Evolutionary conservation across 495 filamentous ascomycete species (phyloP).

Genomic region (Aspergillus heteromorphus): DNA sequence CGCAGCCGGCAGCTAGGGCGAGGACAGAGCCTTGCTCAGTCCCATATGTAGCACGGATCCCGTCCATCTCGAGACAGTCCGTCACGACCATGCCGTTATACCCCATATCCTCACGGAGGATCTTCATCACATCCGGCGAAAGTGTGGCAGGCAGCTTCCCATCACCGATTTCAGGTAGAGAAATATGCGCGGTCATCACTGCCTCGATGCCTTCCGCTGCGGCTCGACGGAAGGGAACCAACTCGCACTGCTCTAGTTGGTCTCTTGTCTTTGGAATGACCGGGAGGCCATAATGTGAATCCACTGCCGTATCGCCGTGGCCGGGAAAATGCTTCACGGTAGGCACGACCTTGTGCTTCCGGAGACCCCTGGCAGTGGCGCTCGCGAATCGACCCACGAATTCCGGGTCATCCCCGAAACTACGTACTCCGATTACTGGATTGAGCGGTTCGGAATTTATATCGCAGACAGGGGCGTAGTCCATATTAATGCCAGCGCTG

Average conservation of each 20-base stretch:
- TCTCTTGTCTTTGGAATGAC: slow-evolving; percentile 34
- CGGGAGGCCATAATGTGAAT: slow-evolving; percentile 40
- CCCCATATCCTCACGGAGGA: slow-evolving; percentile 36
- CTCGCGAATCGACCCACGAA: slow-evolving; percentile 35
- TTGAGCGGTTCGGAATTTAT: slow-evolving; percentile 42
- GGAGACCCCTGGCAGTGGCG: slow-evolving; percentile 31
- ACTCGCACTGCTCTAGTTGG: slow-evolving; percentile 34
- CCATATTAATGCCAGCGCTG: slow-evolving; percentile 41
- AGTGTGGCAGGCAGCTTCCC: slow-evolving; percentile 33
- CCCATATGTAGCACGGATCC: slow-evolving; percentile 42
- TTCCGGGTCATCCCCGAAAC: slow-evolving; percentile 36
- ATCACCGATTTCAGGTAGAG: slow-evolving; percentile 30
- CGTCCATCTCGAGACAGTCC: slow-evolving; percentile 43
- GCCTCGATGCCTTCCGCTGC: slow-evolving; percentile 37
- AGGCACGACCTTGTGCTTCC: slow-evolving; percentile 34
- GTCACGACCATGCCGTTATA: slow-evolving; percentile 38
- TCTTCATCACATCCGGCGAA: slow-evolving; percentile 30
- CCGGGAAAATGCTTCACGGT: slow-evolving; percentile 43
- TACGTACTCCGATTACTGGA: slow-evolving; percentile 40
- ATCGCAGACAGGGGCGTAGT: slow-evolving; percentile 41
- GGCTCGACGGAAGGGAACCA: slow-evolving; percentile 40
- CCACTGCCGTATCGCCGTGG: slow-evolving; percentile 39
- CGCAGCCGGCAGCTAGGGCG: slow-evolving; percentile 43
- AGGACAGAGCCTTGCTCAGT: slow-evolving; percentile 44
- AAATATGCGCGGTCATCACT: slow-evolving; percentile 43